Evolutionary conservation across 1,284 basidiomycete genomes (phyloP).

Genomic region (Tremellales sp.): DNA sequence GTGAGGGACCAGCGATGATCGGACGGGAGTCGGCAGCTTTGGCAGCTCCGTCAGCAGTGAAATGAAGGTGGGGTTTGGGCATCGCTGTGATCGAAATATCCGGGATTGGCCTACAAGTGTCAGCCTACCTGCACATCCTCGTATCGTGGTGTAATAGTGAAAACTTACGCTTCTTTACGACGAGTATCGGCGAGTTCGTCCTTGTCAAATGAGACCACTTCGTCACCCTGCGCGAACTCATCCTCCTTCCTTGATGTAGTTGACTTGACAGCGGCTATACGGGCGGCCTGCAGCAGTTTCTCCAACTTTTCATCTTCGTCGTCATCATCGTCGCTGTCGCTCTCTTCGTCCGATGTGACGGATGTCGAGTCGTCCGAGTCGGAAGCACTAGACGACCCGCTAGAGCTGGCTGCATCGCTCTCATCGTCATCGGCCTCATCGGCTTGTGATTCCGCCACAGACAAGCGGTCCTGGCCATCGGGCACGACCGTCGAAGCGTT

Average conservation of each 20-base stretch:
- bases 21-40: constrained; percentile 6
- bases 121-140: background rate
- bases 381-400: constrained; percentile 2
- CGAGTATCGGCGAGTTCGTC: constrained; percentile 37
- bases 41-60: constrained; percentile 31
- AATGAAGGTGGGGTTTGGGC: constrained; percentile 58
- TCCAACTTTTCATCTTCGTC: constrained; percentile 18
- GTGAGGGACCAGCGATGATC: constrained; percentile 10
- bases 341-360: background rate
- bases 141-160: background rate
- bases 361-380: constrained; percentile 5
- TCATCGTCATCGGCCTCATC: constrained; percentile 42
- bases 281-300: constrained; percentile 54
- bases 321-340: constrained; percentile 4
- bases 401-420: constrained; percentile 13
- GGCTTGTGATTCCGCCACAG: constrained; percentile 38
- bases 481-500: background rate
- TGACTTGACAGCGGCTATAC: constrained; percentile 52
- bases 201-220: constrained; percentile 34
- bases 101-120: constrained; percentile 52
- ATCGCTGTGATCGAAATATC: constrained; percentile 47
- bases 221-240: constrained; percentile 39
- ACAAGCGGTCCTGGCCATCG: background rate
- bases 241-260: constrained; percentile 11
- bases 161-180: constrained; percentile 42